Evolutionary conservation across 441 rosid species (phyloP).

Genomic region (Lagerstroemia fauriei): DNA sequence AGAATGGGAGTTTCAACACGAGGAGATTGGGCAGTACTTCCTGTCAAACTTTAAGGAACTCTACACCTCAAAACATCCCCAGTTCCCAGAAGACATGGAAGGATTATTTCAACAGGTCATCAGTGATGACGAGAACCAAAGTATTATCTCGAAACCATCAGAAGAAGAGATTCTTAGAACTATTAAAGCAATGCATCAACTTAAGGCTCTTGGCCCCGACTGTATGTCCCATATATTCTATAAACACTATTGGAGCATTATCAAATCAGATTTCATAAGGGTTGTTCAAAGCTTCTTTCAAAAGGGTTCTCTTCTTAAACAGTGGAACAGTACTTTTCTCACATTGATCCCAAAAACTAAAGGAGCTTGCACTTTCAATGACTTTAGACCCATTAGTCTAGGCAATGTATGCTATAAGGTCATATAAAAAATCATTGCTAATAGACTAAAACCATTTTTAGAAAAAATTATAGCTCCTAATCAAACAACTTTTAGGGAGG

Average conservation of each 20-base stretch:
- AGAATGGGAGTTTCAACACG: too few relatives aligned
- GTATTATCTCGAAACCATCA: too few relatives aligned
- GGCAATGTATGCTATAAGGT: background rate
- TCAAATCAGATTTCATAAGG: background rate
- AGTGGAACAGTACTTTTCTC: background rate
- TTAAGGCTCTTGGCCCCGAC: background rate
- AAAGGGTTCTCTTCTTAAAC: background rate
- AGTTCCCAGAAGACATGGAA: too few relatives aligned
- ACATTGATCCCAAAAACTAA: background rate
- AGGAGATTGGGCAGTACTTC: too few relatives aligned
- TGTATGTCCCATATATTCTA: background rate
- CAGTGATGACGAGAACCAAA: too few relatives aligned
- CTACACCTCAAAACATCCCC: too few relatives aligned
- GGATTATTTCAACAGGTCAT: too few relatives aligned
- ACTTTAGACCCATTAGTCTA: background rate
- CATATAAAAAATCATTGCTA: background rate
- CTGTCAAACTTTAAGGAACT: too few relatives aligned
- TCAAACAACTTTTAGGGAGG: too few relatives aligned
- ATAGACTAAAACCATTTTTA: background rate
- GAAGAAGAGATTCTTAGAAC: background rate
- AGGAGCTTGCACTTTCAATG: background rate
- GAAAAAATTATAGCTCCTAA: background rate
- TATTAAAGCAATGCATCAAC: background rate
- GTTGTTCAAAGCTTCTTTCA: background rate
- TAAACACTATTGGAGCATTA: background rate